Base-by-base conservation (phyloP, 1,284 basidiomycete species). In the Tylopilus sp. region DNA sequence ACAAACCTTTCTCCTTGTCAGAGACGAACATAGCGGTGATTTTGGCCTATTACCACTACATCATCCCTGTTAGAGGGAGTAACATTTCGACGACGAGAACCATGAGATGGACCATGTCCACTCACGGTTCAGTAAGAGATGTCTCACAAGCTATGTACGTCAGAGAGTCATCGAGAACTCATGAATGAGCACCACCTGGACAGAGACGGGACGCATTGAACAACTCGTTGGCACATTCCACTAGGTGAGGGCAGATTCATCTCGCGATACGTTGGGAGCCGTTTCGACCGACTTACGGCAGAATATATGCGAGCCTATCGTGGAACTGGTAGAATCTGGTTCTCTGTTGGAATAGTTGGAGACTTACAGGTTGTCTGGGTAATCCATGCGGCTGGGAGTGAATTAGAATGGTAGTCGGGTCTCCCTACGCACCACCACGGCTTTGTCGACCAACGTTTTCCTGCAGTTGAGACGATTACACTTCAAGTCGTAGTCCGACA, bases 221-320 rank as follows among this genome's bases (percentile, higher is more conserved):
- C 16, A 89, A 68, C 57, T 89, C 84, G 61, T 89, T 90, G 19
- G 89, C 89, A 63, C 90, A 92, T 18, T 88, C 85, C 51, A 91
- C 86, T 90, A 43, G 54, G 58, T 31, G 48, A 36, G 40, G 25
- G 35, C 35, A 46, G 19, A 16, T 33, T 45, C 41, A 44, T 44
- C n/a, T 25, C 16, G 29, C 41, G 43, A 29, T 41, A 28, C 19
- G 19, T 42, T 35, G 16, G 2, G 25, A 29, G 34, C n/a, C 12
- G 41, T 30, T 23, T 31, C 12, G 25, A 45, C 6, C 41, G 29
- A 64, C 77, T 58, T 67, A 86, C 87, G 74, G 63, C 88, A 90
- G 65, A 91, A 90, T 65, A 91, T 88, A 72, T 90, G 88, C 51
- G 86, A 89, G 67, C 85, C 86, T 66, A 51, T 59, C 23, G 30